Conservation (phyloP, 192 early-diverging fungal species). For the Diversispora eburnea region DNA sequence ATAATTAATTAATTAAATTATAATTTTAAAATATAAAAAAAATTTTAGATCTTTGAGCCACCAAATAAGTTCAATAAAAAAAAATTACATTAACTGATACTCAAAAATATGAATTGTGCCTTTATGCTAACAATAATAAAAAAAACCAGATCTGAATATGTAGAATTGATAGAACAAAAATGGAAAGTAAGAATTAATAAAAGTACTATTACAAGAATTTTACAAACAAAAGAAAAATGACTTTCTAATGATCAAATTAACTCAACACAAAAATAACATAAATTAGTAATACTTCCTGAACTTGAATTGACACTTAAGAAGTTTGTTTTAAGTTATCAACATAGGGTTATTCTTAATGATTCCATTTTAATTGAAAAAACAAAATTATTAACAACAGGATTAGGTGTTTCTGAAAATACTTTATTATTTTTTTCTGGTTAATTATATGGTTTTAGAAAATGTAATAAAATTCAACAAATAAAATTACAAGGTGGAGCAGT, state of each 20-base stretch:
- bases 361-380: constrained; percentile 2
- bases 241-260: constrained; percentile 1
- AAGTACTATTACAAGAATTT: constrained; percentile 11
- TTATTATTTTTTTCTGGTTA: constrained; percentile 39
- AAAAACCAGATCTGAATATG: background rate
- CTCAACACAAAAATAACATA: constrained; percentile 10
- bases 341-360: background rate
- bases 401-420: constrained; percentile 1
- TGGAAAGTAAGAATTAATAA: constrained; percentile 22
- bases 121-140: constrained; percentile 20
- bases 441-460: constrained; percentile 40
- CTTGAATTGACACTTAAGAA: constrained; percentile 3
- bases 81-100: constrained; percentile 20
- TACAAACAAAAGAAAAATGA: constrained; percentile 14
- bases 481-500: constrained; percentile 19
- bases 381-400: background rate
- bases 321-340: background rate
- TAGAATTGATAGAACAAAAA: constrained; percentile 25
- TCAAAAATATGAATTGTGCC: constrained; percentile 23
- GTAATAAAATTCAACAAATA: constrained; percentile 30
- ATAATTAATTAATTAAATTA: too few relatives aligned
- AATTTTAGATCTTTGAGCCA: too few relatives aligned
- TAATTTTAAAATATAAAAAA: too few relatives aligned
- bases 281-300: constrained; percentile 6
- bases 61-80: constrained; percentile 16